Evolutionary conservation across 2,329 filamentous ascomycete genomes (phyloP), one percentile per base, ranked within the genome.

Genomic region (Penicillium decumbens): DNA sequence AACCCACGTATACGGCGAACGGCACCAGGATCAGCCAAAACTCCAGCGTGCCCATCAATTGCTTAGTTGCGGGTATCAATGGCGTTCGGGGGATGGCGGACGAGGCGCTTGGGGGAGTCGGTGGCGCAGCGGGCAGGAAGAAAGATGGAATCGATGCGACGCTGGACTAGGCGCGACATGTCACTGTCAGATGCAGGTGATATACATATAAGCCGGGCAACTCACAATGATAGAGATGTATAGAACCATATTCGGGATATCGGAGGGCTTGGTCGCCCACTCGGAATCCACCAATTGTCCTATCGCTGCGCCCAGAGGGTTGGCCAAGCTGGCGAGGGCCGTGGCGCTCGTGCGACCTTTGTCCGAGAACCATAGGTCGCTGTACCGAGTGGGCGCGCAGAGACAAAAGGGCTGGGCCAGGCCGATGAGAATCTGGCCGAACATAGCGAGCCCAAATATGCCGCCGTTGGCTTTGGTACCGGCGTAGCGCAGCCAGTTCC

Each of bases 361-460:
- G 61, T 87, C 84, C 1, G 89, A 91, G 72, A 97, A 97, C 93
- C 93, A 97, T 51, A 95, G 75, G 66, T 96, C 91, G 47, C 88
- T 93, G 71, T 95, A 98, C 54, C 89, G 79, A 0, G 93, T 92
- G 0, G 93, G 92, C 0, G 92, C 89, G 6, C 87, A 84, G 8
- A 97, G 81, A 10, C 95, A 89, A 68, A 97, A 97, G 0, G 93
- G 91, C 66, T 98, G 93, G 0, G 89, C 84, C 33, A 96, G 78
- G 0, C 92, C 93, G 45, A 88, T 89, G 52, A 98, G 69, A 66
- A 97, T 86, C 73, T 97, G 92, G 4, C 92, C 92, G 59, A 95
- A 84, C 86, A 97, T 89, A 54, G 89, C 85, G 39, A 87, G 78
- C 37, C 84, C 84, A 64, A 88, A 95, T 58, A 76, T 78, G 43